phyloP scores from a whole-genome alignment of 441 rosid genomes.

The Eugenia klotzschiana region DNA sequence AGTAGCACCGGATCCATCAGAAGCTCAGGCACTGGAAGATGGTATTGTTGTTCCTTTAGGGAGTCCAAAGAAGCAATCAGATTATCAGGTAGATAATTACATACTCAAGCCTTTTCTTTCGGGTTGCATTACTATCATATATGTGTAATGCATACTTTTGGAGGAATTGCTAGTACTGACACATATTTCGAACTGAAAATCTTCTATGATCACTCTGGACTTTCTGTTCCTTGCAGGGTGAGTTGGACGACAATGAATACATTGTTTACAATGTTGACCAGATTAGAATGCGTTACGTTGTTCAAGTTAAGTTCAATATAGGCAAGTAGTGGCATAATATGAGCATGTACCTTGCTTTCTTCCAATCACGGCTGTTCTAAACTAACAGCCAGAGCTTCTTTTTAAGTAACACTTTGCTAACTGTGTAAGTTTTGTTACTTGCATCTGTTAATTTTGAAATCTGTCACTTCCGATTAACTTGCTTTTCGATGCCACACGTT shows the following conservation, averaged over 20 bases:
- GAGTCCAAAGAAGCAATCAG: slow-evolving; percentile 33
- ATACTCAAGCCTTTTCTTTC: not conserved
- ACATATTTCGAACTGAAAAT: not conserved
- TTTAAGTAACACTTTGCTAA: not conserved
- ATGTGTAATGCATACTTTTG: not conserved
- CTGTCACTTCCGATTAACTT: not conserved
- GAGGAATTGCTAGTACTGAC: not conserved
- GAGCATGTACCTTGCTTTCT: not conserved
- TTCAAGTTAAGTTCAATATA: slow-evolving; percentile 69
- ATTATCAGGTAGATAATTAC: slow-evolving; percentile 22
- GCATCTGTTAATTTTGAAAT: not conserved
- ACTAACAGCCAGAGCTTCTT: not conserved
- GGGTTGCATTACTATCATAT: not conserved
- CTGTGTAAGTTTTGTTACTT: not conserved
- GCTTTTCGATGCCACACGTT: not conserved
- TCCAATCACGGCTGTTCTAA: not conserved
- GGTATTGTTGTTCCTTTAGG: slow-evolving; percentile 66
- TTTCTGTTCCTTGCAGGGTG: slow-evolving; percentile 32
- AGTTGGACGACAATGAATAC: slow-evolving; percentile 61
- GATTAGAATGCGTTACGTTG: slow-evolving; percentile 63
- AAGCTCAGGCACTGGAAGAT: slow-evolving; percentile 43
- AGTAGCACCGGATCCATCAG: slow-evolving; percentile 55
- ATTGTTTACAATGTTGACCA: slow-evolving; percentile 77
- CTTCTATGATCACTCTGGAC: not conserved
- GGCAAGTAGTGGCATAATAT: not conserved